A percentile compares a stretch with the other conserved stretches of the same genome.
These are phyloP conservation scores for Magnusiomyces ingens DNA, from an alignment of 1,139 yeast genomes.

Conservation along the genomic window DNA sequence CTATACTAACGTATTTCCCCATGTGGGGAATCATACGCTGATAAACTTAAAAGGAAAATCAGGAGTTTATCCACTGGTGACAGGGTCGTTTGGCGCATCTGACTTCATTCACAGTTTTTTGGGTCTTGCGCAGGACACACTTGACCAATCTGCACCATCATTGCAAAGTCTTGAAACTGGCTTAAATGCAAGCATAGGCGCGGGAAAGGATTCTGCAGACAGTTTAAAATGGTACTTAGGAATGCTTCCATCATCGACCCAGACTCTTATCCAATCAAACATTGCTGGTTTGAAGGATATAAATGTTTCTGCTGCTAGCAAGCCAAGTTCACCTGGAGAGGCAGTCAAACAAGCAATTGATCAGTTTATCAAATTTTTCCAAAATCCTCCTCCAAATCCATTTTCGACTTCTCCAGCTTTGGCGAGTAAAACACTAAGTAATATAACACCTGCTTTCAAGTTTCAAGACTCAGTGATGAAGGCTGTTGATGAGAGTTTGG, in stretches of 20 bases:
- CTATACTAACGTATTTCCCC: constrained; percentile 24
- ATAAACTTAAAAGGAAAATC: constrained; percentile 21
- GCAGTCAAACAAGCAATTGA: background rate
- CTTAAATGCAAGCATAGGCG: constrained; percentile 8
- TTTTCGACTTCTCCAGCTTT: no score
- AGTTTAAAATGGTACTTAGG: constrained; percentile 10
- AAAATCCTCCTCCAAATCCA: no score
- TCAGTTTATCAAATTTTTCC: background rate
- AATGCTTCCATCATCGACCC: constrained; percentile 8
- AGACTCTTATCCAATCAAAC: background rate
- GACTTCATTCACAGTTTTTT: constrained; percentile 26
- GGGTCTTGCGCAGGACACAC: constrained; percentile 26
- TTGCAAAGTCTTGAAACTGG: constrained; percentile 11
- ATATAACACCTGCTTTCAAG: constrained; percentile 14
- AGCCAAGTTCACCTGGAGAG: background rate
- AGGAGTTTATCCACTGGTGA: constrained; percentile 24
- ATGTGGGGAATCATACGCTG: constrained; percentile 22
- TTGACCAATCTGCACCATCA: constrained; percentile 4
- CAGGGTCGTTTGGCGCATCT: constrained; percentile 27
- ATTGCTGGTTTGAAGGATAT: background rate
- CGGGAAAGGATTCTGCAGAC: constrained; percentile 4
- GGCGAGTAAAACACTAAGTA: constrained; percentile 6
- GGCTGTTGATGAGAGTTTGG: background rate
- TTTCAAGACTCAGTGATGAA: constrained; percentile 7
- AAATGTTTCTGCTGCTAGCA: background rate